Evolutionary conservation across 331 rosid genomes (phyloP).

Genomic region (Acacia pycnantha): DNA sequence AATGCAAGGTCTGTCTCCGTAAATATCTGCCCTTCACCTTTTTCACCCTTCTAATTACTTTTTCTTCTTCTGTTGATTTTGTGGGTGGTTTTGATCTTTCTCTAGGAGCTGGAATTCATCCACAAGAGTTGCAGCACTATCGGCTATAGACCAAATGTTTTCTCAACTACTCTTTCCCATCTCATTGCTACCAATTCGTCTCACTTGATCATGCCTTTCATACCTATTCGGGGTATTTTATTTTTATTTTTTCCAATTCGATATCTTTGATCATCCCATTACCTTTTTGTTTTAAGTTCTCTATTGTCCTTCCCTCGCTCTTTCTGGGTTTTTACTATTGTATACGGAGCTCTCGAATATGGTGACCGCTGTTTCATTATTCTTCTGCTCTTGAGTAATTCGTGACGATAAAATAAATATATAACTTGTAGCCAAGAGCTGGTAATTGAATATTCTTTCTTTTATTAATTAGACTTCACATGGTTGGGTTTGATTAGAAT

Average conservation of each 20-base stretch:
- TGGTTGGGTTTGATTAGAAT: not conserved
- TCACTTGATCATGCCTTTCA: conserved; percentile 70
- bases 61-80: not conserved
- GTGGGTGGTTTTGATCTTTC: not conserved
- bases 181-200: conserved; percentile 71
- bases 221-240: conserved; percentile 66
- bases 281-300: not conserved
- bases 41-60: not conserved
- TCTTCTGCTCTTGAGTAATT: not conserved
- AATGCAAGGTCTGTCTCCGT: conserved; percentile 51
- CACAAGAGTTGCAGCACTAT: conserved; percentile 88
- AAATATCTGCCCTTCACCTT: not conserved
- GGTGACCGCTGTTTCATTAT: not conserved
- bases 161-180: conserved; percentile 88
- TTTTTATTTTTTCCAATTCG: not conserved
- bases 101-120: conserved; percentile 73
- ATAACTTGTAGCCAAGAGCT: not conserved
- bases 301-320: not conserved
- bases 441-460: not conserved
- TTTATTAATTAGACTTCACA: not conserved
- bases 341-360: not conserved
- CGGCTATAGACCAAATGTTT: conserved; percentile 84
- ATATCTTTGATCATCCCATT: not conserved
- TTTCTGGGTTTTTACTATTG: not conserved
- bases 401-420: not conserved